phyloP scores from a whole-genome alignment of 805 yeast genomes.

The Metschnikowia drakensbergensis region DNA sequence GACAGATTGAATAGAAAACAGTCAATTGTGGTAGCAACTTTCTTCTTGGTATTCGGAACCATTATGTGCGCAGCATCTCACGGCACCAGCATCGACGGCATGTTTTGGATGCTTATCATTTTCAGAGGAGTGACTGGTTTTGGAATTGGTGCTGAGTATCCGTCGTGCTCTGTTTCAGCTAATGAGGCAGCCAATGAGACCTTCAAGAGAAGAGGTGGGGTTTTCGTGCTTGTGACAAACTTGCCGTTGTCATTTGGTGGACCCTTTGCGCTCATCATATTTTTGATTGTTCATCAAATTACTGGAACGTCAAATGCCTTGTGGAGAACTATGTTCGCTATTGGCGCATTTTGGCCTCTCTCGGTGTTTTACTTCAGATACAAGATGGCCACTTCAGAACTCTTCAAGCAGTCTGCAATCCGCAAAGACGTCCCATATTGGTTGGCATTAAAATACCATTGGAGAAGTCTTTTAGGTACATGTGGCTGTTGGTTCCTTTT shows the following conservation, averaged over 20 bases:
- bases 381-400: conserved; percentile 62
- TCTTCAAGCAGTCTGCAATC: conserved; percentile 64
- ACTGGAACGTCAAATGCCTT: conserved; percentile 47
- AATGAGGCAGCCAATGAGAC: conserved; percentile 73
- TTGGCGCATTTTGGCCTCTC: conserved; percentile 66
- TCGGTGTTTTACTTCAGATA: conserved; percentile 67
- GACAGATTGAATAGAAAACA: conserved; percentile 67
- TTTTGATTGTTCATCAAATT: conserved; percentile 63
- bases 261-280: conserved; percentile 67
- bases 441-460: conserved; percentile 61
- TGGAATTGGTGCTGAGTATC: conserved; percentile 78
- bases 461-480: conserved; percentile 66
- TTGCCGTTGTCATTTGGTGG: conserved; percentile 74
- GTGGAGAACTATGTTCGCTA: conserved; percentile 69
- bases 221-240: conserved; percentile 64
- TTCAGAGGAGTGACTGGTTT: conserved; percentile 72
- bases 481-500: conserved; percentile 76
- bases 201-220: conserved; percentile 59
- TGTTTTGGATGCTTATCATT: conserved; percentile 77
- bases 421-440: conserved; percentile 47
- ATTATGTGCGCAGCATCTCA: conserved; percentile 67
- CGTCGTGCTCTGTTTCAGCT: conserved; percentile 64
- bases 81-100: conserved; percentile 53
- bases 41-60: conserved; percentile 60
- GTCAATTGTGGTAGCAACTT: conserved; percentile 64